phyloP scores from a whole-genome alignment of 768 basidiomycete genomes.

The Hygrocybe coccinea region DNA sequence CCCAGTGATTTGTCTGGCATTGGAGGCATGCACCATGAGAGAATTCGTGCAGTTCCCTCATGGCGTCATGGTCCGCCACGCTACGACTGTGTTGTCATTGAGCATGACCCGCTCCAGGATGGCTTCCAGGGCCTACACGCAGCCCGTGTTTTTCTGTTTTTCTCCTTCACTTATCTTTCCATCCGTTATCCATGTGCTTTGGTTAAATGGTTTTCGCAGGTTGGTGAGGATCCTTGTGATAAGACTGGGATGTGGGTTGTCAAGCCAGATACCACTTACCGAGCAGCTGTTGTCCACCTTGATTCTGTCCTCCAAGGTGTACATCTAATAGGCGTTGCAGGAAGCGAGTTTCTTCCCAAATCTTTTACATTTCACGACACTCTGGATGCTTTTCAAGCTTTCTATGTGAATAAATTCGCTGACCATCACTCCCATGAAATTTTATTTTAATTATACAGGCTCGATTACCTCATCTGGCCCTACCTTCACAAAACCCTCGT shows the following conservation, averaged over 20 bases:
- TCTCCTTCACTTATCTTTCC: conserved; percentile 17
- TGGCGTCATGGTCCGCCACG: conserved; percentile 19
- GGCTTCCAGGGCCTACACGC: conserved; percentile 20
- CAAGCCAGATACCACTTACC: conserved; percentile 5
- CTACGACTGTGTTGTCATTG: conserved; percentile 21
- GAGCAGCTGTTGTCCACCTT: conserved; percentile 23
- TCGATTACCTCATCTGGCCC: too few species aligned
- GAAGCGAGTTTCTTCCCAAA: conserved; percentile 13
- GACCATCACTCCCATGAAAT: conserved; percentile 31
- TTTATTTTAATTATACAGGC: neutral
- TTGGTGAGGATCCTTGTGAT: conserved; percentile 14
- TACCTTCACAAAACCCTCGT: too few species aligned
- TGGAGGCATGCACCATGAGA: conserved; percentile 26
- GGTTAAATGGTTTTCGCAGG: conserved; percentile 22
- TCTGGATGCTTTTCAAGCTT: conserved; percentile 23
- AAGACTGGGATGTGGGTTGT: conserved; percentile 26
- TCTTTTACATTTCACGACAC: conserved; percentile 19
- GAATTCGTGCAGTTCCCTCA: conserved; percentile 17
- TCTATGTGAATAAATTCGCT: conserved; percentile 3
- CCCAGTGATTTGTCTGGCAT: conserved; percentile 25
- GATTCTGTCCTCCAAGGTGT: conserved; percentile 10
- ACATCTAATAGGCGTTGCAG: conserved; percentile 23
- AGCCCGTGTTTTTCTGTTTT: conserved; percentile 19
- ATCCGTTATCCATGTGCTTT: conserved; percentile 22
- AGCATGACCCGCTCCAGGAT: conserved; percentile 8